Evolutionary conservation across 2,329 filamentous ascomycete species (phyloP).

Genomic region (Aspergillus vadensis): DNA sequence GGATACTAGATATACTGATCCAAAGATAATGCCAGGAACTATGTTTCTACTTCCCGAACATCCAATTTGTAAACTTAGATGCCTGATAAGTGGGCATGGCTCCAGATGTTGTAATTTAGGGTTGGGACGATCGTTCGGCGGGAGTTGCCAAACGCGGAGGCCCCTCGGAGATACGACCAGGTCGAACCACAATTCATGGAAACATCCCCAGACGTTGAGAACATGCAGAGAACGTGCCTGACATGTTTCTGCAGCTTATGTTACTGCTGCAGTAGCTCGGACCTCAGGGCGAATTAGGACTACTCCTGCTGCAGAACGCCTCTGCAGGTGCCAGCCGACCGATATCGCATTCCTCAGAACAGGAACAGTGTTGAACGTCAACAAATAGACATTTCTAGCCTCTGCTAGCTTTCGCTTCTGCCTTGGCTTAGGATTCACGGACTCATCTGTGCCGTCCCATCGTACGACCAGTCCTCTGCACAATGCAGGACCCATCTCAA

Average conservation of each 20-base stretch:
- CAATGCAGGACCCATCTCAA: neutral
- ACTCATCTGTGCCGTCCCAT: neutral
- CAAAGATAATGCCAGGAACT: neutral
- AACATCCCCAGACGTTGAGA: no score
- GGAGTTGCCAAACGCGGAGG: no score
- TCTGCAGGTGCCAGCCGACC: neutral
- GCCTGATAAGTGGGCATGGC: neutral
- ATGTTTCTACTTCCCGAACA: neutral
- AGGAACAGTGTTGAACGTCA: neutral
- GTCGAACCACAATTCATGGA: no score
- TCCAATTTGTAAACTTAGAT: no score
- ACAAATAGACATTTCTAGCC: neutral
- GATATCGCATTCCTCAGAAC: neutral
- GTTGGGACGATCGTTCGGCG: neutral
- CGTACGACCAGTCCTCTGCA: neutral
- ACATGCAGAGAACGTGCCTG: no score
- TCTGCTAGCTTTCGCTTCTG: neutral
- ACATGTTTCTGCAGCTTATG: neutral
- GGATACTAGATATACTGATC: neutral
- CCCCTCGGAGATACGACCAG: no score
- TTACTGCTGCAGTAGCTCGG: neutral
- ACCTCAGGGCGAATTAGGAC: neutral
- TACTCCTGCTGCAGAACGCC: neutral
- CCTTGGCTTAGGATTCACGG: neutral
- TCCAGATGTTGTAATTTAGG: neutral